Evolutionary conservation across 148 eudicot genomes (phyloP).

Genomic region (Euryodendron excelsum): DNA sequence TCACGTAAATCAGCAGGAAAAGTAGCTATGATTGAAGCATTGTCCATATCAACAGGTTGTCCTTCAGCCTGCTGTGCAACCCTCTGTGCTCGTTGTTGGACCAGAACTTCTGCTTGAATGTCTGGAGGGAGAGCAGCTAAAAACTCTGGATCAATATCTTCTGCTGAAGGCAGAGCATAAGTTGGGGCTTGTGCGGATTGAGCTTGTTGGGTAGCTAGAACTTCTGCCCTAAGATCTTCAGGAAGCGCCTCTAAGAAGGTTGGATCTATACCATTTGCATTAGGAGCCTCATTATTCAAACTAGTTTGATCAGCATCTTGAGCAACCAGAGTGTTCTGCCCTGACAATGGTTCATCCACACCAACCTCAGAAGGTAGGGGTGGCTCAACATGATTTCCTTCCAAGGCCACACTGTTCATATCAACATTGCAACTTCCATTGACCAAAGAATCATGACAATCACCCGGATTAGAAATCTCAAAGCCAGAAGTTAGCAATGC

Average conservation of each 20-base stretch:
- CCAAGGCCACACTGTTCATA: constrained; percentile 47
- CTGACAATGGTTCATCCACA: constrained; percentile 43
- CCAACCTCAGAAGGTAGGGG: constrained; percentile 29
- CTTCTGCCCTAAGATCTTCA: constrained; percentile 95
- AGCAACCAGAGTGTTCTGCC: constrained; percentile 33
- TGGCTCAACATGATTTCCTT: constrained; percentile 41
- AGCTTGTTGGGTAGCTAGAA: constrained; percentile 91
- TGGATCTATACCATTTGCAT: constrained; percentile 82
- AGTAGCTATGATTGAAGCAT: constrained; percentile 97
- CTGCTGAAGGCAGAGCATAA: constrained; percentile 72
- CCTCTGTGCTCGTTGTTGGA: constrained; percentile 90
- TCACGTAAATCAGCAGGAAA: constrained; percentile 98
- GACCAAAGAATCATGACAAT: constrained; percentile 36
- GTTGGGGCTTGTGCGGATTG: constrained; percentile 73
- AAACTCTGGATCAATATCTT: constrained; percentile 98
- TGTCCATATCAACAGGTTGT: constrained; percentile 98
- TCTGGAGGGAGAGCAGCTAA: constrained; percentile 97
- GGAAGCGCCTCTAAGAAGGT: constrained; percentile 98
- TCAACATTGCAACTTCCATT: constrained; percentile 47
- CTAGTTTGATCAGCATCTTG: constrained; percentile 52
- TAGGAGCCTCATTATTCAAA: constrained; percentile 49
- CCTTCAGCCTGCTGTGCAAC: constrained; percentile 94
- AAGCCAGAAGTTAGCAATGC: constrained; percentile 34
- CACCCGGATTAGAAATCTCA: constrained; percentile 39
- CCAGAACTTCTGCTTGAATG: constrained; percentile 97